Percentiles rank a stretch among this genome's conserved stretches.
Evolutionary conservation across 768 basidiomycete species (phyloP).

Genomic region (Lentinus tigrinus): DNA sequence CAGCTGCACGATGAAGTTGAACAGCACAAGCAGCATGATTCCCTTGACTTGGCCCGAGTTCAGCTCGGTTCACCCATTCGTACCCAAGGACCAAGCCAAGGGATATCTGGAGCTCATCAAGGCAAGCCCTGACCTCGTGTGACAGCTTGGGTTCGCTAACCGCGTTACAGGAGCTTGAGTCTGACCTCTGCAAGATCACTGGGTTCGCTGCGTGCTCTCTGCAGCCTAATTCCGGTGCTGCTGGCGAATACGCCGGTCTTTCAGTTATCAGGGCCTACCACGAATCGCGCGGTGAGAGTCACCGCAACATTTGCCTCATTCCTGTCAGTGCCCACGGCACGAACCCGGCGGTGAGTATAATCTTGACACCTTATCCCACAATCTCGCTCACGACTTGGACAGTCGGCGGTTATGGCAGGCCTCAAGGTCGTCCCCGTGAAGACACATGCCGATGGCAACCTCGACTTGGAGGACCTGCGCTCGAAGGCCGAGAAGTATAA

Average conservation of each 20-base stretch:
- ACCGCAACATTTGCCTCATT: slow-evolving; percentile 90
- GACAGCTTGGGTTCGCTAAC: neutral
- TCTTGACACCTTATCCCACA: neutral
- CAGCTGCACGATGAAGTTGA: slow-evolving; percentile 97
- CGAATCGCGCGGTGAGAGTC: slow-evolving; percentile 78
- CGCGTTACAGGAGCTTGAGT: slow-evolving; percentile 72
- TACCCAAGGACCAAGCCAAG: slow-evolving; percentile 81
- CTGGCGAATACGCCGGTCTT: slow-evolving; percentile 96
- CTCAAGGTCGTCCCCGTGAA: slow-evolving; percentile 97
- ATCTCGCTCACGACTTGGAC: neutral
- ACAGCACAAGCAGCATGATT: slow-evolving; percentile 97
- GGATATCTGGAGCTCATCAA: slow-evolving; percentile 85
- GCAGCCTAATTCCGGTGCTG: slow-evolving; percentile 99
- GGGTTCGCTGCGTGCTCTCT: slow-evolving; percentile 95
- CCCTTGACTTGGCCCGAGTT: slow-evolving; percentile 96
- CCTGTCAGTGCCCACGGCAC: slow-evolving; percentile 97
- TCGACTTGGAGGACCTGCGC: slow-evolving; percentile 84
- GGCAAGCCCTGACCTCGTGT: slow-evolving; percentile 35
- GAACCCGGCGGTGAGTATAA: slow-evolving; percentile 82
- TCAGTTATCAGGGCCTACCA: slow-evolving; percentile 94
- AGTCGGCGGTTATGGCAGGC: slow-evolving; percentile 97
- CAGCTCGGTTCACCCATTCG: slow-evolving; percentile 88
- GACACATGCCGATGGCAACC: slow-evolving; percentile 79
- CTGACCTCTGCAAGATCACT: slow-evolving; percentile 89
- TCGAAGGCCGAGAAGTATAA: slow-evolving; percentile 89